Conservation (phyloP, 108 stramenopile genomes). For the Discostella stelligeroides region DNA sequence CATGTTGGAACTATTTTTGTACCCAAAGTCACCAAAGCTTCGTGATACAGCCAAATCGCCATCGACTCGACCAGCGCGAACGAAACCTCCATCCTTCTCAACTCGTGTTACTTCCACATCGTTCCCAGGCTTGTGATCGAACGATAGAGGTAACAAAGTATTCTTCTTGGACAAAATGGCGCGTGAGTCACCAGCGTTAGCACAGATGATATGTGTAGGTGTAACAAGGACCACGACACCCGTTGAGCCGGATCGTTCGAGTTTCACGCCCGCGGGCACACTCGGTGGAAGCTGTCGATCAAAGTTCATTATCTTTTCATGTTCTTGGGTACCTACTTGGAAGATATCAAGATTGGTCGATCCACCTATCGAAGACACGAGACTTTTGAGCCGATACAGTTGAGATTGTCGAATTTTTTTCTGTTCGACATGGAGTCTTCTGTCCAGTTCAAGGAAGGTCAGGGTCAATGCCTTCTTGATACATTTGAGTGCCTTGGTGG, state of each 20-base stretch:
- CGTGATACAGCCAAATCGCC: slow-evolving; percentile 97
- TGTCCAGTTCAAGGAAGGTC: slow-evolving; percentile 78
- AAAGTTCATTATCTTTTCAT: slow-evolving; percentile 22
- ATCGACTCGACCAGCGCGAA: slow-evolving; percentile 87
- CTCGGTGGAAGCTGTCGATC: slow-evolving; percentile 15
- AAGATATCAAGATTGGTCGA: slow-evolving; percentile 19
- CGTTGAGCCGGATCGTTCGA: slow-evolving; percentile 87
- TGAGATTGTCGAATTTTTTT: slow-evolving; percentile 23
- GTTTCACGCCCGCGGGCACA: slow-evolving; percentile 26
- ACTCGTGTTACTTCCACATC: slow-evolving; percentile 73
- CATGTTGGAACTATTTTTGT: slow-evolving; percentile 47
- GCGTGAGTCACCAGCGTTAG: slow-evolving; percentile 97
- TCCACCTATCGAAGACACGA: slow-evolving; percentile 15
- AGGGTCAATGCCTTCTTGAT: slow-evolving; percentile 62
- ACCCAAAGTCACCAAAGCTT: slow-evolving; percentile 92
- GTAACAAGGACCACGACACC: slow-evolving; percentile 88
- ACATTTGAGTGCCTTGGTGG: slow-evolving; percentile 60
- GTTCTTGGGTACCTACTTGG: slow-evolving; percentile 31
- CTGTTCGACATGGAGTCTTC: slow-evolving; percentile 26
- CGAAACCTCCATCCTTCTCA: slow-evolving; percentile 75
- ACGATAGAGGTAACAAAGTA: slow-evolving; percentile 69
- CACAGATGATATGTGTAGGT: slow-evolving; percentile 89
- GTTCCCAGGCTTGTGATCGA: slow-evolving; percentile 97
- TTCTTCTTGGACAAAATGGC: slow-evolving; percentile 73
- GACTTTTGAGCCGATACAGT: slow-evolving; percentile 23